Evolutionary conservation across 257 asterid genomes (phyloP).

Genomic region (Knoxia roxburghii): DNA sequence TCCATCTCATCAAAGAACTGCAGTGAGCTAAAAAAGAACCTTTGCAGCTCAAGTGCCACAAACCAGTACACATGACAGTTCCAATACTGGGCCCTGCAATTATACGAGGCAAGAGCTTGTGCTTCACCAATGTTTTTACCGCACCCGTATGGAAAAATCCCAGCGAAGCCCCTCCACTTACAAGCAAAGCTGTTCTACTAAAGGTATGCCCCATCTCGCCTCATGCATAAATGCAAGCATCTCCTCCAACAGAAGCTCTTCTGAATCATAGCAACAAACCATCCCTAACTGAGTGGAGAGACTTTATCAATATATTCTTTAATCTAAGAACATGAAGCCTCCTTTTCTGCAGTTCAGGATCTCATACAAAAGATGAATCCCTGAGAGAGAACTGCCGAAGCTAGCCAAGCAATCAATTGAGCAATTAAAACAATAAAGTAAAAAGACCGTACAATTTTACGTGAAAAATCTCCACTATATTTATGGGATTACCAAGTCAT

Average conservation of each 20-base stretch:
- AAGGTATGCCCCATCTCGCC: slow-evolving; percentile 92
- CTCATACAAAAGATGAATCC: no score
- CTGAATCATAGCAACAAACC: slow-evolving; percentile 85
- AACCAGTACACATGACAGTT: slow-evolving; percentile 80
- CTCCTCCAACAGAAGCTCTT: slow-evolving; percentile 89
- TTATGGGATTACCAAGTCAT: no score
- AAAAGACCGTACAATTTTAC: no score
- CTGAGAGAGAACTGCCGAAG: no score
- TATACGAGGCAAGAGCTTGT: slow-evolving; percentile 84
- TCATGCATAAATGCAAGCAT: slow-evolving; percentile 95
- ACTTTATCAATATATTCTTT: slow-evolving; percentile 93
- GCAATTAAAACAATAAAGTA: no score
- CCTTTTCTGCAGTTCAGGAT: slow-evolving; percentile 89
- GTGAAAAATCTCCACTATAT: no score
- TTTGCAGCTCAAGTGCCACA: slow-evolving; percentile 97
- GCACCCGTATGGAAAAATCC: slow-evolving; percentile 94
- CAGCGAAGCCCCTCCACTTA: slow-evolving; percentile 94
- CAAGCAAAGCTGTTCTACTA: slow-evolving; percentile 87
- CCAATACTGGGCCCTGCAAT: slow-evolving; percentile 97
- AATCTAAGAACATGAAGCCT: slow-evolving; percentile 81
- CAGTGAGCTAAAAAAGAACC: slow-evolving; percentile 79
- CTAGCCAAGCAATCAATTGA: no score
- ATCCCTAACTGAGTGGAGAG: slow-evolving; percentile 72
- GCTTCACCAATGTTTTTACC: slow-evolving; percentile 83
- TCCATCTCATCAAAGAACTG: slow-evolving; percentile 86